Percentiles rank a stretch among this genome's conserved stretches.
These are phyloP conservation scores for Erythrobasidium hasegawianum DNA, from an alignment of 1,284 basidiomycete species.

Conservation along the genomic window DNA sequence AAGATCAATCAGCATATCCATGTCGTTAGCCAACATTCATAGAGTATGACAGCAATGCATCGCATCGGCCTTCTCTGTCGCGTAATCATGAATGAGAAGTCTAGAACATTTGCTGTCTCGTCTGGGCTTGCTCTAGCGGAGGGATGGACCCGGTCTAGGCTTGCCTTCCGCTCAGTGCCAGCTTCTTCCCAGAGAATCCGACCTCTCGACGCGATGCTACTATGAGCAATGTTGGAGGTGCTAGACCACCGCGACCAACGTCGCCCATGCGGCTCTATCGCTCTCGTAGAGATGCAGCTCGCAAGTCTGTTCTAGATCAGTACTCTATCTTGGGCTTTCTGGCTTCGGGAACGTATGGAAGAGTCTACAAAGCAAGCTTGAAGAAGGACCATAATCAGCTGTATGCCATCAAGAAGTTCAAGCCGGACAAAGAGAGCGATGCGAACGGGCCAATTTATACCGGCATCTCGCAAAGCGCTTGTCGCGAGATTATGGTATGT, in stretches of 20 bases:
- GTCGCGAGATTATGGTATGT: slow-evolving; percentile 88
- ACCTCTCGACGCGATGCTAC: too few relatives aligned
- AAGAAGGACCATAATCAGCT: slow-evolving; percentile 51
- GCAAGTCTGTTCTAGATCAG: slow-evolving; percentile 44
- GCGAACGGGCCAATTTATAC: slow-evolving; percentile 67
- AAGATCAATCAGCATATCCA: too few relatives aligned
- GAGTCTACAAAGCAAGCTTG: slow-evolving; percentile 84
- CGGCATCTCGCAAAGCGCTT: slow-evolving; percentile 95
- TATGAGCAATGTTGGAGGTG: not conserved
- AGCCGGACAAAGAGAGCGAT: slow-evolving; percentile 97
- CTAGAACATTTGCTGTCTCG: too few relatives aligned
- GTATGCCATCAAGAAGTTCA: slow-evolving; percentile 99
- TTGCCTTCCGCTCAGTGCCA: too few relatives aligned
- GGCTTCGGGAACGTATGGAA: slow-evolving; percentile 93
- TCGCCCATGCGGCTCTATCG: slow-evolving; percentile 73
- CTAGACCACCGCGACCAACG: slow-evolving; percentile 20
- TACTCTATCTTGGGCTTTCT: slow-evolving; percentile 96
- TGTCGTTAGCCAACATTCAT: too few relatives aligned
- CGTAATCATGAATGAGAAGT: too few relatives aligned
- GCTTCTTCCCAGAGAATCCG: too few relatives aligned
- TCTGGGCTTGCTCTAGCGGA: too few relatives aligned
- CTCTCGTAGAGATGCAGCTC: slow-evolving; percentile 65
- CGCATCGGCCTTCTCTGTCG: too few relatives aligned
- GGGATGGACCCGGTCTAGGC: too few relatives aligned
- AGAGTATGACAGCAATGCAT: too few relatives aligned